phyloP scores from a whole-genome alignment of 495 filamentous ascomycete genomes.

The Penicillium angulare region DNA sequence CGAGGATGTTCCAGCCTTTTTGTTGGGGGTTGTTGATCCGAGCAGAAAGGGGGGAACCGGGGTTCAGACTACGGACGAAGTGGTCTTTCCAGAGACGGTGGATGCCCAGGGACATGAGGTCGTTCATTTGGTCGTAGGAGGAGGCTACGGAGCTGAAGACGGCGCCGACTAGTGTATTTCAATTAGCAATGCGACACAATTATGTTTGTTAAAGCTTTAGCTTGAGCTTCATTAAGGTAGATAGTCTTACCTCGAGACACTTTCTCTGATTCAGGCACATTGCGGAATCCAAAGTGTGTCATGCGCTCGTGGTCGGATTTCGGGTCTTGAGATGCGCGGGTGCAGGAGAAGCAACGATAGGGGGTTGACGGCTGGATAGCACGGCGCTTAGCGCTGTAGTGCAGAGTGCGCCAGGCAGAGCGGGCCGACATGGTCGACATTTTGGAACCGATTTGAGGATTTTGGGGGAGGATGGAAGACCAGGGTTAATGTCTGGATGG shows the following conservation, averaged over 20 bases:
- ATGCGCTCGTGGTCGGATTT: constrained; percentile 54
- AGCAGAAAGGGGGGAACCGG: constrained; percentile 60
- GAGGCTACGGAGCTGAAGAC: constrained; percentile 96
- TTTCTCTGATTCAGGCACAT: constrained; percentile 80
- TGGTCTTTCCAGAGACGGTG: constrained; percentile 98
- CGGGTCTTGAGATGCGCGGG: constrained; percentile 44
- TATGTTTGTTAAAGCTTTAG: too few relatives aligned
- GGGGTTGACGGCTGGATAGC: constrained; percentile 26
- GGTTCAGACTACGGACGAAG: constrained; percentile 90
- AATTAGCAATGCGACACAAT: too few relatives aligned
- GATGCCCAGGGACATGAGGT: constrained; percentile 96
- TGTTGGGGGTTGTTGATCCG: constrained; percentile 19
- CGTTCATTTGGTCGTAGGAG: constrained; percentile 95
- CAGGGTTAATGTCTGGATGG: not conserved
- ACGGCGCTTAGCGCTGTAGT: constrained; percentile 30
- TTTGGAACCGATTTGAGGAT: too few relatives aligned
- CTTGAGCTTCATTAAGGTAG: not conserved
- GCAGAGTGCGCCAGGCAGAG: constrained; percentile 39
- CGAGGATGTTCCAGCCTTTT: constrained; percentile 77
- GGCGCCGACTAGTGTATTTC: constrained; percentile 58
- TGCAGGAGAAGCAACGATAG: constrained; percentile 57
- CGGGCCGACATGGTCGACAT: constrained; percentile 26
- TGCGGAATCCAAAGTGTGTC: constrained; percentile 94
- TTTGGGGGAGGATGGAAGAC: not conserved
- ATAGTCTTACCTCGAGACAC: constrained; percentile 66